A percentile compares a stretch with the other conserved stretches of the same genome.
Conservation (phyloP, 169 alveolate genomes). For the Plasmodium cynomolgi region DNA sequence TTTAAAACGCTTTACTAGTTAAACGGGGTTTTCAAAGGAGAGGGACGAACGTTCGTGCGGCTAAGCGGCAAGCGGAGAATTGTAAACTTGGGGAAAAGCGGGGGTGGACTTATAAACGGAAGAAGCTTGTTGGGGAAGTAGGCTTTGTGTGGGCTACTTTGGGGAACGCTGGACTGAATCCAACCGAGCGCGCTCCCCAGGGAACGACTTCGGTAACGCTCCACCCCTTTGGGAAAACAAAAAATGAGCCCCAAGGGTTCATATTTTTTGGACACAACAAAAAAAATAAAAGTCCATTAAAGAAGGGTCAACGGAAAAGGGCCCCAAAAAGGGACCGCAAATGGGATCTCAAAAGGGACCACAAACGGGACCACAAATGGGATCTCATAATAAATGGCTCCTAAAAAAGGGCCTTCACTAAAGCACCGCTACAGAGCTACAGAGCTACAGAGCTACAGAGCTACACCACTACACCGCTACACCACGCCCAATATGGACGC, state of each 20-base stretch:
- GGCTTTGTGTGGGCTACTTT: background rate
- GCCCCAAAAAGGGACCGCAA: background rate
- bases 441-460: no score
- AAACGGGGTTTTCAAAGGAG: background rate
- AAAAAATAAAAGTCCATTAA: background rate
- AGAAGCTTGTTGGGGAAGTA: background rate
- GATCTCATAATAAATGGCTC: background rate
- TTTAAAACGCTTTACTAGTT: background rate
- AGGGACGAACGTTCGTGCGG: background rate
- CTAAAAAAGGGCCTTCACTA: background rate
- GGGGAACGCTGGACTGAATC: background rate
- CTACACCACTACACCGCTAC: background rate
- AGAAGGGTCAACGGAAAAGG: background rate
- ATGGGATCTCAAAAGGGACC: background rate
- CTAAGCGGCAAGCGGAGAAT: background rate
- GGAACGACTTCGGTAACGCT: background rate
- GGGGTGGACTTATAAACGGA: background rate
- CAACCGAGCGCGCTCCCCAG: background rate
- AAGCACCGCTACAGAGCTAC: background rate
- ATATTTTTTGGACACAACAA: background rate
- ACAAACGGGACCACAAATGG: background rate
- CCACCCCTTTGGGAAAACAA: background rate
- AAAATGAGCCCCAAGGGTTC: background rate
- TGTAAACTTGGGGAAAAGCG: background rate
- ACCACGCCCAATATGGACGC: constrained; percentile 46